phyloP scores from a whole-genome alignment of 2,329 filamentous ascomycete genomes.

The Xylaria sp. region DNA sequence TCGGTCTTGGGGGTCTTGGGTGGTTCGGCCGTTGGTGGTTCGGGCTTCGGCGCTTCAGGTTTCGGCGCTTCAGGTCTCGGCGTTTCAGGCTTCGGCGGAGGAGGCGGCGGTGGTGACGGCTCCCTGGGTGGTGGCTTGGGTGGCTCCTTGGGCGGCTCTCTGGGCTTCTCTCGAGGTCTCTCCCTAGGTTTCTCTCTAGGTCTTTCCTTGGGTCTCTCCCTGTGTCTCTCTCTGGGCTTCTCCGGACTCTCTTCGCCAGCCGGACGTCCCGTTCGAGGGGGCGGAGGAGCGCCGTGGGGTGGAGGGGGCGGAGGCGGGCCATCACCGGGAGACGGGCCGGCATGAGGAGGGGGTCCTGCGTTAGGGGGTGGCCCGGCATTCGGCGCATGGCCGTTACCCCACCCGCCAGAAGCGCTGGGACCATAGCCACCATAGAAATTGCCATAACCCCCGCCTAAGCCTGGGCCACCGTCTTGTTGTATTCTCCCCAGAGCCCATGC shows the following conservation, averaged over 20 bases:
- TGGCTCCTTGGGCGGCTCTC: slow-evolving; percentile 1
- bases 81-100: neutral
- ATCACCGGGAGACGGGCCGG: slow-evolving; percentile 31
- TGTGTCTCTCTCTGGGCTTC: slow-evolving; percentile 29
- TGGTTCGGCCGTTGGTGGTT: slow-evolving; percentile 1
- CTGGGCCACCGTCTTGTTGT: slow-evolving; percentile 52
- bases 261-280: slow-evolving; percentile 31
- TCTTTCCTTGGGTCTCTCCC: slow-evolving; percentile 6
- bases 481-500: slow-evolving; percentile 77
- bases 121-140: slow-evolving; percentile 3
- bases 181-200: slow-evolving; percentile 13
- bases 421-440: slow-evolving; percentile 29
- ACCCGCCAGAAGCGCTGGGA: slow-evolving; percentile 29
- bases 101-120: neutral
- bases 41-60: neutral
- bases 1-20: neutral
- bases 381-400: slow-evolving; percentile 24
- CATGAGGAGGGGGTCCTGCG: slow-evolving; percentile 24
- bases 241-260: slow-evolving; percentile 32
- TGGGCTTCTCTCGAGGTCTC: slow-evolving; percentile 3
- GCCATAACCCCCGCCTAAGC: slow-evolving; percentile 22
- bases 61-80: slow-evolving; percentile 1
- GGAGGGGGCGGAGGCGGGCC: slow-evolving; percentile 42
- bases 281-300: slow-evolving; percentile 38
- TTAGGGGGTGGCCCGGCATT: slow-evolving; percentile 21